These are phyloP conservation scores for Aspergillus egyptiacus DNA, from an alignment of 495 filamentous ascomycete genomes.

Conservation along the genomic window DNA sequence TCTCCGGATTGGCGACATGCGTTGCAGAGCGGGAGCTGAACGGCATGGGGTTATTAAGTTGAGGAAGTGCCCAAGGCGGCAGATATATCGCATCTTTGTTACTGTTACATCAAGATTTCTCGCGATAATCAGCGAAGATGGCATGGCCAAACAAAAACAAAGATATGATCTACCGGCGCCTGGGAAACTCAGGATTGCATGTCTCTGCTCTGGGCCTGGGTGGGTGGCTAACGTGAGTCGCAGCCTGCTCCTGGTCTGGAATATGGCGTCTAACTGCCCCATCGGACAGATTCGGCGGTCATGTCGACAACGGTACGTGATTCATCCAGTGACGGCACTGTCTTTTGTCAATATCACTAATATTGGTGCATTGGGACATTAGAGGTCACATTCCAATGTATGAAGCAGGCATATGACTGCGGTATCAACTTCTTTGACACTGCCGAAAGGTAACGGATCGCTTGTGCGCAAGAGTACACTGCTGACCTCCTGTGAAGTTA, in stretches of 20 bases:
- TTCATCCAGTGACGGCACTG: no score
- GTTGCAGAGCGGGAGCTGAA: no score
- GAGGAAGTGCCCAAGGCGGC: no score
- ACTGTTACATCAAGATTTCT: background rate
- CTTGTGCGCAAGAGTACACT: constrained; percentile 20
- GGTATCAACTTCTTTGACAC: constrained; percentile 71
- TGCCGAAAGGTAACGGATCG: constrained; percentile 29
- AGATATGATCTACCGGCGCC: constrained; percentile 62
- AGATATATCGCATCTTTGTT: background rate
- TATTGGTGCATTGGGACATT: background rate
- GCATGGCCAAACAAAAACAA: constrained; percentile 27
- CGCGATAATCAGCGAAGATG: constrained; percentile 10
- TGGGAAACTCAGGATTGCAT: constrained; percentile 63
- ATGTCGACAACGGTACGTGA: constrained; percentile 19
- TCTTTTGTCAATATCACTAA: no score
- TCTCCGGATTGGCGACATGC: constrained; percentile 15
- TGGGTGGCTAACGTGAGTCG: constrained; percentile 46
- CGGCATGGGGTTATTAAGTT: no score
- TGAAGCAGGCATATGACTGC: constrained; percentile 70
- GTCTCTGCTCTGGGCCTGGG: constrained; percentile 63
- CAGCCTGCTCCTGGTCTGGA: background rate
- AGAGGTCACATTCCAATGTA: constrained; percentile 61
- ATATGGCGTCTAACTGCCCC: background rate
- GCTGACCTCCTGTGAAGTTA: constrained; percentile 37
- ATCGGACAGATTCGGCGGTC: constrained; percentile 18